Evolutionary conservation across 2,329 filamentous ascomycete genomes (phyloP), one percentile per base, ranked within the genome.

Genomic region (Purpureocillium lavendulum): DNA sequence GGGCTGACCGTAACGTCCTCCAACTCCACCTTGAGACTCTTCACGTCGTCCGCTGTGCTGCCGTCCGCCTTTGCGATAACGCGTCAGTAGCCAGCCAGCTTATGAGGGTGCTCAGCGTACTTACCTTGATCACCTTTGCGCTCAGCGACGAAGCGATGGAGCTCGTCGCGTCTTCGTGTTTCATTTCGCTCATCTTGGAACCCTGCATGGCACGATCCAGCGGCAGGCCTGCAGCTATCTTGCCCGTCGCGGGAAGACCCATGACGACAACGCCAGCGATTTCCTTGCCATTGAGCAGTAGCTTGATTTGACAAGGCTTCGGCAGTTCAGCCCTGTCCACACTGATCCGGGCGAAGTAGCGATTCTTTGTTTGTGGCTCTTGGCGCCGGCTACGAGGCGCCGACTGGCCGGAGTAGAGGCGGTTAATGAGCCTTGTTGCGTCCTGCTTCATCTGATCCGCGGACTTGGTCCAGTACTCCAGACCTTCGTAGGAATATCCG

Each of bases 401-500:
- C 7, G 36, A 16, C 2, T 12, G 31, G 10, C 7, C 31, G 30
- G 24, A 49, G 40, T 62, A 64, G 3, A 60, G 43, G 16, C 41
- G 45, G 47, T 65, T 66, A 45, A 65, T 51, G n/a, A 58, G 50
- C 9, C 43, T 40, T n/a, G 44, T 54, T 32, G 59, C 55, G 29
- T 59, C 52, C 30, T 50, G 45, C 15, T 44, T 42, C 43, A 60
- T 57, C 46, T 64, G 51, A 2, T 38, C 40, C 2, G 35, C 13
- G 10, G 54, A 54, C 48, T 58, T 58, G 31, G 35, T 32, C 56
- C 56, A 58, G 45, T 56, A 54, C 42, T 61, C 54, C 6, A 65
- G 51, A 13, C 57, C 62, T 30, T 54, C 40, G 42, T 67, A 67
- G 10, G 59, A 55, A 47, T 67, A 67, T 13, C 64, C 64, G 17